phyloP scores from a whole-genome alignment of 129 eudicot genomes.

The Gnaphalium uliginosum region DNA sequence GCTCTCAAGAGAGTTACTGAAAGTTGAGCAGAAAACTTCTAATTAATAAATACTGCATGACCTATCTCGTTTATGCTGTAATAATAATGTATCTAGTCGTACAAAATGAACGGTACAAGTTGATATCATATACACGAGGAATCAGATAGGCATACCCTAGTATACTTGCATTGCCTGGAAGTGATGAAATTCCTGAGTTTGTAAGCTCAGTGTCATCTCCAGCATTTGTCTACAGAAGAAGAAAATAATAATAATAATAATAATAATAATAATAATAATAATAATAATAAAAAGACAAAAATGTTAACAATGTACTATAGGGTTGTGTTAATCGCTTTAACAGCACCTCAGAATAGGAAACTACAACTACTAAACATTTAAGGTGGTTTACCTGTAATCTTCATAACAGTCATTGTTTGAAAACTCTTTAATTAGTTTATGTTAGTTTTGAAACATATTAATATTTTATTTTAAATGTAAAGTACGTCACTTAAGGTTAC shows the following conservation, averaged over 20 bases:
- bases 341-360: slow-evolving; percentile 3
- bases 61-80: background rate
- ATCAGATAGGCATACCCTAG: slow-evolving; percentile 64
- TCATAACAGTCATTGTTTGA: background rate
- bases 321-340: slow-evolving; percentile 12
- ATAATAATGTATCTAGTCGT: slow-evolving; percentile 7
- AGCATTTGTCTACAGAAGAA: slow-evolving; percentile 42
- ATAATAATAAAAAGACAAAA: too few relatives aligned
- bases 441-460: background rate
- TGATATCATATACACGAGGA: background rate
- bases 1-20: too few relatives aligned
- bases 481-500: slow-evolving; percentile 9
- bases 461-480: background rate
- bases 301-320: background rate
- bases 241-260: background rate
- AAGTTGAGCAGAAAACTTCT: background rate
- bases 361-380: background rate
- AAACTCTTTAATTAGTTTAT: background rate
- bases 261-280: too few relatives aligned
- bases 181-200: slow-evolving; percentile 49
- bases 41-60: slow-evolving; percentile 9
- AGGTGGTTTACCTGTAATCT: background rate
- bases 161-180: slow-evolving; percentile 78
- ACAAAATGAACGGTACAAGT: slow-evolving; percentile 5
- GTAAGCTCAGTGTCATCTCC: slow-evolving; percentile 55